Evolutionary conservation across 202 grass and related monocot genomes (phyloP).

Genomic region (Saccharum hybrid): DNA sequence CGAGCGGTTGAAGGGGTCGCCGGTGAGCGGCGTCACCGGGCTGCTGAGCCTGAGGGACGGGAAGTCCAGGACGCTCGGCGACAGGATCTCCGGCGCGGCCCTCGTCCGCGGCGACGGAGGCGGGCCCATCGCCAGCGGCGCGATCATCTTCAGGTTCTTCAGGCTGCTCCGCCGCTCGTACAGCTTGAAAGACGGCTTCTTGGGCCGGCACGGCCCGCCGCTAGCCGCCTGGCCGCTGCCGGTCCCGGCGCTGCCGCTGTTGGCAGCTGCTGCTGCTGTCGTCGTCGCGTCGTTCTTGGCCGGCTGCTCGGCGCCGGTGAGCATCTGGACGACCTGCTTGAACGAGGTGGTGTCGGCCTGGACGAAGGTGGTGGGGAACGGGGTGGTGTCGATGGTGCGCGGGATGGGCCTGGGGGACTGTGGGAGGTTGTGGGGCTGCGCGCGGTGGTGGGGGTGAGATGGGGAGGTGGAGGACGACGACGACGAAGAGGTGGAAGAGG

Average conservation of each 20-base stretch:
- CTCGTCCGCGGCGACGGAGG: slow-evolving; percentile 51
- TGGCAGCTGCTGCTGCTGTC: background rate
- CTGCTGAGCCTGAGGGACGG: slow-evolving; percentile 79
- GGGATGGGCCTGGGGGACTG: slow-evolving; percentile 64
- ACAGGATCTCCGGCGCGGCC: slow-evolving; percentile 63
- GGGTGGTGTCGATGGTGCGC: slow-evolving; percentile 75
- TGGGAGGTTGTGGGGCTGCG: slow-evolving; percentile 37
- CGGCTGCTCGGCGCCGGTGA: slow-evolving; percentile 71
- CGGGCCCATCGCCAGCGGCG: slow-evolving; percentile 65
- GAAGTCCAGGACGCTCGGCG: slow-evolving; percentile 87
- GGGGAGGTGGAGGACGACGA: slow-evolving; percentile 60
- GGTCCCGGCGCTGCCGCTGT: background rate
- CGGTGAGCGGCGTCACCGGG: slow-evolving; percentile 80
- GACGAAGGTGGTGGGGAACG: slow-evolving; percentile 92
- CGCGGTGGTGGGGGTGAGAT: slow-evolving; percentile 44
- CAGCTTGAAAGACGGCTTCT: slow-evolving; percentile 93
- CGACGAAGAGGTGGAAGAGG: slow-evolving; percentile 62
- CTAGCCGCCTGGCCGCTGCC: slow-evolving; percentile 29
- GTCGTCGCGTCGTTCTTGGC: slow-evolving; percentile 43
- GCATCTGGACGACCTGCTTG: slow-evolving; percentile 98
- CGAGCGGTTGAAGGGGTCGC: slow-evolving; percentile 68
- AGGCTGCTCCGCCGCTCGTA: slow-evolving; percentile 85
- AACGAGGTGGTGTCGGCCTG: slow-evolving; percentile 88
- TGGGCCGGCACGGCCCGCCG: slow-evolving; percentile 57
- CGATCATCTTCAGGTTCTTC: slow-evolving; percentile 92